Base-by-base conservation (phyloP, 2,329 filamentous ascomycete genomes). In the Calonectria hawksworthii region DNA sequence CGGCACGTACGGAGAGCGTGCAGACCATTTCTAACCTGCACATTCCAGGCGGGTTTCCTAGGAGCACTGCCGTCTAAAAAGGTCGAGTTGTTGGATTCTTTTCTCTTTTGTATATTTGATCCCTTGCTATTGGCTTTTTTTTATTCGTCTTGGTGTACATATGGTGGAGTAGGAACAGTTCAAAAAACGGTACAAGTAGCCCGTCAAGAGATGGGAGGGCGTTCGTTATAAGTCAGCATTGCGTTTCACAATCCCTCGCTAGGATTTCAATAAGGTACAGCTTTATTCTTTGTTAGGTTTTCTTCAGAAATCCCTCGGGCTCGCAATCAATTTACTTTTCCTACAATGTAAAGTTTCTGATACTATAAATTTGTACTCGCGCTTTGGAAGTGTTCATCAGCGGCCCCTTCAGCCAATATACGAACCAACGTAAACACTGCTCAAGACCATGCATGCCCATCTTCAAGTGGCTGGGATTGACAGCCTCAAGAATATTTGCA, bases 41-140 rank as follows among this genome's bases (percentile, higher is more conserved):
- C 80, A 90, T 95, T 23, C 94, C 94, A 4, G 94, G 94, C 14
- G 89, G 93, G 78, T 95, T 89, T 81, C 92, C 92, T 11, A 87
- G 84, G 76, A 82, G 75, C 69, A 78, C 86, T 75, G 79, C 92
- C 87, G 72, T 90, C 80, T 82, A 86, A 87, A 68, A 56, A 51
- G 54, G 21, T 82, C 30, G 70, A 30, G 61, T 54, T 61, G 28
- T 65, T 63, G 36, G 56, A 63, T 67, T 73, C 50, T 66, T 32
- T 74, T 79, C 44, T 66, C 34, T 74, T 79, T 76, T 67, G n/a
- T 76, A 63, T 65, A 72, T 70, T 52, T 51, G n/a, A 61, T 54
- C 61, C 54, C 47, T 28, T 23, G 7, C 36, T 68, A 30, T 32
- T 74, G 70, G 41, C 41, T 65, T 65, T 13, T 13, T 18, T 78